Conservation (phyloP, 768 basidiomycete genomes). For the Chalciporus chontae region DNA sequence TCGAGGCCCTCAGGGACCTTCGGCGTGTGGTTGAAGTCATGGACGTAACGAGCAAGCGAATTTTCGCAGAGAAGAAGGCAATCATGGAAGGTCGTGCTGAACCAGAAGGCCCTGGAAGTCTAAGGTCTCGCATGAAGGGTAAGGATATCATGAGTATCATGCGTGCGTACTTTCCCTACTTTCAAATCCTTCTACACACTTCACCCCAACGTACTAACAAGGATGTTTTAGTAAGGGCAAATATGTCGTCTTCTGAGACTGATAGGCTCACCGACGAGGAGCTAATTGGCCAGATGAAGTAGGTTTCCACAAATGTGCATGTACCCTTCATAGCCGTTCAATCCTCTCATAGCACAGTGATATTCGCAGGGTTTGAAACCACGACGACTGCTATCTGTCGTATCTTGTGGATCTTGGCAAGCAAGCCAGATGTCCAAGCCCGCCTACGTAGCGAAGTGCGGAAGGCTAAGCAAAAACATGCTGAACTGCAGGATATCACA, state of each 20-base stretch:
- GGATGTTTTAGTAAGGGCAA: conserved; percentile 30
- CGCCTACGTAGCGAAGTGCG: conserved; percentile 33
- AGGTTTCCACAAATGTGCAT: conserved; percentile 3
- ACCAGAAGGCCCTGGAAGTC: conserved; percentile 6
- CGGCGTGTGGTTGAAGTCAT: conserved; percentile 28
- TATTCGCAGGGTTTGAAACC: conserved; percentile 33
- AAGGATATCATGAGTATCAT: conserved; percentile 41
- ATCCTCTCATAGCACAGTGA: conserved; percentile 27
- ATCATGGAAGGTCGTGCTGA: conserved; percentile 11
- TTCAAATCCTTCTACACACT: neutral
- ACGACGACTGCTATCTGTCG: conserved; percentile 32
- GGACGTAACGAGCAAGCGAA: conserved; percentile 24
- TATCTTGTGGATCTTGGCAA: conserved; percentile 32
- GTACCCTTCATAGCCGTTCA: neutral
- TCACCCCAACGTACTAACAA: neutral
- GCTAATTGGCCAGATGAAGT: conserved; percentile 39
- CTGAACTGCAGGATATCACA: conserved; percentile 6
- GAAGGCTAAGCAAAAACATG: conserved; percentile 22
- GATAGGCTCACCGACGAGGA: conserved; percentile 35
- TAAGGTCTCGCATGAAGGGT: conserved; percentile 16
- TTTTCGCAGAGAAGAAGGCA: conserved; percentile 31
- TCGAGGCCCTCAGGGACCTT: conserved; percentile 25
- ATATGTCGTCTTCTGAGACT: conserved; percentile 24
- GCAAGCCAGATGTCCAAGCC: conserved; percentile 27
- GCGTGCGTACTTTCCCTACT: conserved; percentile 21